Evolutionary conservation across 2,329 filamentous ascomycete genomes (phyloP), one percentile per base, ranked within the genome.

Genomic region (Fusarium globosum): DNA sequence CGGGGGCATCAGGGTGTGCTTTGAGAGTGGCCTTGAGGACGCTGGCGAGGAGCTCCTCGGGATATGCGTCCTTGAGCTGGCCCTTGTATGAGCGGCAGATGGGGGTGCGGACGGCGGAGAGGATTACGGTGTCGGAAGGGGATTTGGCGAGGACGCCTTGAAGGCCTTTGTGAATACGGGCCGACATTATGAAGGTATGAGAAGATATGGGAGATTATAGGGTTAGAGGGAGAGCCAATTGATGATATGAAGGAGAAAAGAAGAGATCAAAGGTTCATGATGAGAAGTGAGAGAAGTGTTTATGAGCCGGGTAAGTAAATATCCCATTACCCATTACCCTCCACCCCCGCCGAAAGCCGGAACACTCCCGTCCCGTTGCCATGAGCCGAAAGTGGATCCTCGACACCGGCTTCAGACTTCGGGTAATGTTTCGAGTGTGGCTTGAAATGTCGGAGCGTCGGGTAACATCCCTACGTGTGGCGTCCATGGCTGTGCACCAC

Each of bases 61-160:
- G 95, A 84, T 96, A 95, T 55, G 95, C 92, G 81, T 97, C 93
- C 82, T 94, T 94, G 79, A 98, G 90, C 23, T 89, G 88, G 79
- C 95, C 95, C 79, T 94, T 94, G 86, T 94, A 92, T 45, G 94
- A 90, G 72, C 94, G 91, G 68, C 93, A 96, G 73, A 98, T 88
- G 45, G 95, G 93, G 13, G 95, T 98, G 76, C 95, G 94, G 45
- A 97, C 88, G n/a, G 95, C 91, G 26, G 95, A 97, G 77, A 97
- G 91, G 80, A 98, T 93, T 77, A 98, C 94, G 46, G 94, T 89
- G 84, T 98, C 95, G 73, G 91, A 89, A 45, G 94, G 92, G 30
- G 91, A 85, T 83, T 96, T 97, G 78, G 91, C 84, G 68, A 97
- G 90, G 76, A 97, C 90, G 79, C 92, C 89, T 76, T 91, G 90